Percentiles rank a stretch among this genome's conserved stretches.
These are phyloP conservation scores for Sporothrix luriei DNA, from an alignment of 2,329 filamentous ascomycete species.

Conservation along the genomic window DNA sequence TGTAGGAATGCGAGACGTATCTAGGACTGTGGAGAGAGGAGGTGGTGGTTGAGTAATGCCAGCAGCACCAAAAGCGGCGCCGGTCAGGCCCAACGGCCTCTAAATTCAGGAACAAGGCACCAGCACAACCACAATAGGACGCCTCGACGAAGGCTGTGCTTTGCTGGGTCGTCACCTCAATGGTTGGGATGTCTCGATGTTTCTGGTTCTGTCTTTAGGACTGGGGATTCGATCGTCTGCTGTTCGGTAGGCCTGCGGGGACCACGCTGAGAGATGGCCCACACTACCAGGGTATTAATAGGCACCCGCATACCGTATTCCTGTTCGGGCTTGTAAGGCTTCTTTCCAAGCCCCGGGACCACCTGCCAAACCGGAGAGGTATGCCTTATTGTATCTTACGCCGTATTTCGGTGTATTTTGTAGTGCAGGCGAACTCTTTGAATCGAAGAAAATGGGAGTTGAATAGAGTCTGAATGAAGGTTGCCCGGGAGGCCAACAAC, in stretches of 20 bases:
- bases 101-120: constrained; percentile 22
- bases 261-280: background rate
- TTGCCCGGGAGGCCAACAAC: constrained; percentile 18
- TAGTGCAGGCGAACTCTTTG: background rate
- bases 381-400: no score
- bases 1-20: background rate
- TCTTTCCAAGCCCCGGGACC: background rate
- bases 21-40: background rate
- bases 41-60: background rate
- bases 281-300: constrained; percentile 2
- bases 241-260: background rate
- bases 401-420: no score
- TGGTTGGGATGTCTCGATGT: no score
- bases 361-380: background rate
- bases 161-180: background rate
- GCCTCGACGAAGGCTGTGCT: background rate
- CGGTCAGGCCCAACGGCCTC: background rate
- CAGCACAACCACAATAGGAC: background rate
- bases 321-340: constrained; percentile 9
- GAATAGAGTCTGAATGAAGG: background rate
- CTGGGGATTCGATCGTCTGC: background rate
- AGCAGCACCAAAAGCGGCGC: background rate
- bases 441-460: background rate
- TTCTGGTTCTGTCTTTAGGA: background rate
- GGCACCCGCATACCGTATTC: constrained; percentile 10